These are phyloP conservation scores for Phascolomyces articulosus DNA, from an alignment of 371 early-diverging fungal species.

Conservation along the genomic window DNA sequence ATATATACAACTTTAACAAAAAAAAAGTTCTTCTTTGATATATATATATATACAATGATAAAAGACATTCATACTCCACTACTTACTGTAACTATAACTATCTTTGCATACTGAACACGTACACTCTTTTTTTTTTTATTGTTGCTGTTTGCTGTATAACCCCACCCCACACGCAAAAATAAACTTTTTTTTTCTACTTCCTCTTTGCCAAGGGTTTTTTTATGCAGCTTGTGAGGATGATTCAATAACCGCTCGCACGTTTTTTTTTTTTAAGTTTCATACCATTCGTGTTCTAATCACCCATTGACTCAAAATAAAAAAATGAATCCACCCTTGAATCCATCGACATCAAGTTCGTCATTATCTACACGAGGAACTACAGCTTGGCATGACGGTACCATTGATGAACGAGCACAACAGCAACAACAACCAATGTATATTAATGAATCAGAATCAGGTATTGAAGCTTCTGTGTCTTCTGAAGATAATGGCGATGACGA, in stretches of 20 bases:
- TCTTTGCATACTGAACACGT: too few species aligned
- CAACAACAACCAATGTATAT: conserved; percentile 5
- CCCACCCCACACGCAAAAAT: too few species aligned
- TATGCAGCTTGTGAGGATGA: neutral
- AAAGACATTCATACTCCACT: too few species aligned
- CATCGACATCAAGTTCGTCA: neutral
- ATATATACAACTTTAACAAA: too few species aligned
- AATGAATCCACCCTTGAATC: neutral
- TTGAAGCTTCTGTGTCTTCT: conserved; percentile 21
- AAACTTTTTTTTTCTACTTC: too few species aligned
- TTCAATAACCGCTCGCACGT: too few species aligned
- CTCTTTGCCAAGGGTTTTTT: neutral
- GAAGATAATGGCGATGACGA: conserved; percentile 9
- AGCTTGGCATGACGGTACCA: neutral
- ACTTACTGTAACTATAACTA: too few species aligned
- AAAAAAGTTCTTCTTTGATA: too few species aligned
- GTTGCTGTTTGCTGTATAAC: too few species aligned
- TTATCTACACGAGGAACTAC: neutral
- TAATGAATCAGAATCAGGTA: conserved; percentile 22
- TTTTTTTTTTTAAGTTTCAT: neutral
- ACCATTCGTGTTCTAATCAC: too few species aligned
- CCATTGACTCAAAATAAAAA: neutral
- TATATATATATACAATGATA: too few species aligned
- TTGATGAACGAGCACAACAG: neutral
- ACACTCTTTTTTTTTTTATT: too few species aligned